Conservation (phyloP, 768 basidiomycete genomes). For the Tulasnella sp. region DNA sequence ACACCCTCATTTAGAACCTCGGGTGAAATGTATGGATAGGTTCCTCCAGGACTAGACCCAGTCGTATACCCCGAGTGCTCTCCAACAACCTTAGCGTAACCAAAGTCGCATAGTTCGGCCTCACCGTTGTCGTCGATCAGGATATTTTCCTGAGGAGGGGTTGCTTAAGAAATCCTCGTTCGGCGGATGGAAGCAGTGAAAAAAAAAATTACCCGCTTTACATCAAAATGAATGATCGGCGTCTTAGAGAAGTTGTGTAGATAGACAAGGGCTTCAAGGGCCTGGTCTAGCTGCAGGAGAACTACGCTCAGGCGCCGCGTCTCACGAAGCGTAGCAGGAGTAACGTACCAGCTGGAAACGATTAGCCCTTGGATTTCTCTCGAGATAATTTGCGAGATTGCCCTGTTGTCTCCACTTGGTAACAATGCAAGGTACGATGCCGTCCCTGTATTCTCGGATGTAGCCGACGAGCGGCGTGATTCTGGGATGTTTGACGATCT, state of each 20-base stretch:
- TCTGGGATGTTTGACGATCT: background rate
- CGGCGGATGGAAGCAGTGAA: background rate
- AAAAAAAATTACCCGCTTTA: background rate
- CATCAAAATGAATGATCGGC: background rate
- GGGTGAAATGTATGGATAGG: slow-evolving; percentile 13
- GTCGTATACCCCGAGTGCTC: background rate
- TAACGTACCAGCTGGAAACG: background rate
- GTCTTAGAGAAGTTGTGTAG: background rate
- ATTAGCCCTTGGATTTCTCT: background rate
- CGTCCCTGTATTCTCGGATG: background rate
- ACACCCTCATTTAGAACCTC: background rate
- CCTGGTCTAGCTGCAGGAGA: background rate
- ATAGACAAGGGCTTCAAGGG: background rate
- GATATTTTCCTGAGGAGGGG: background rate
- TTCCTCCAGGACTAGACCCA: background rate
- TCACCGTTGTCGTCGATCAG: background rate
- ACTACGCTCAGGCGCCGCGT: background rate
- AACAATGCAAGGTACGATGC: background rate
- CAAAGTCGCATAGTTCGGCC: slow-evolving; percentile 19
- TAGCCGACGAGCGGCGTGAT: slow-evolving; percentile 4
- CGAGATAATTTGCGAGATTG: background rate
- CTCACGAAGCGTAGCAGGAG: background rate
- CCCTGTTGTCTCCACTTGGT: background rate
- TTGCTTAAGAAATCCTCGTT: background rate
- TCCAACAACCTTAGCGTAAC: background rate